Evolutionary conservation across 2,329 filamentous ascomycete genomes (phyloP).

Genomic region (Erysiphe pisi): DNA sequence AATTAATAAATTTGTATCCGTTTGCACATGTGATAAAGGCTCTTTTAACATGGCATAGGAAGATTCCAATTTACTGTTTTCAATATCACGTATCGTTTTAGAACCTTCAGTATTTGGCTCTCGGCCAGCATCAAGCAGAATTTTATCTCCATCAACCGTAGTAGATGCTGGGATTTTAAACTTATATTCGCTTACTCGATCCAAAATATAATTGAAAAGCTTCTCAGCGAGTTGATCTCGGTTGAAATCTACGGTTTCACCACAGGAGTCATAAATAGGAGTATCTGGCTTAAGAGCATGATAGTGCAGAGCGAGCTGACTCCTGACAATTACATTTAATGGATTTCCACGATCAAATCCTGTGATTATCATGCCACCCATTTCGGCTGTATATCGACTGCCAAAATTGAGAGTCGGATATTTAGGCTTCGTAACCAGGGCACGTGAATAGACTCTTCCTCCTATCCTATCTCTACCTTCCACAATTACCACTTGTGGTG

Average conservation of each 20-base stretch:
- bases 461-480: constrained; percentile 83
- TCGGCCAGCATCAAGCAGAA: constrained; percentile 68
- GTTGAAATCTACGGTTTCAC: constrained; percentile 62
- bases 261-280: constrained; percentile 78
- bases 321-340: constrained; percentile 78
- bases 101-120: constrained; percentile 62
- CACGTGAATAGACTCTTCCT: constrained; percentile 80
- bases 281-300: constrained; percentile 70
- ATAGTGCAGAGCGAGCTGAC: constrained; percentile 77
- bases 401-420: constrained; percentile 45
- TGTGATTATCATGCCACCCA: constrained; percentile 97
- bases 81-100: constrained; percentile 60
- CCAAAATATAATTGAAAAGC: constrained; percentile 88
- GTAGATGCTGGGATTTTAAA: constrained; percentile 60
- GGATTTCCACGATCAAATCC: constrained; percentile 95
- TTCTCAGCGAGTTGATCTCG: constrained; percentile 78
- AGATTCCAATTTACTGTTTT: constrained; percentile 50
- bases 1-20: neutral
- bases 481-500: constrained; percentile 66
- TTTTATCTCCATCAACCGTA: constrained; percentile 70
- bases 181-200: constrained; percentile 82
- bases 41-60: constrained; percentile 45
- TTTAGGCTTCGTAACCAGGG: constrained; percentile 51
- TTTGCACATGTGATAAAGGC: constrained; percentile 43
- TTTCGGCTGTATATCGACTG: constrained; percentile 71